These are phyloP conservation scores for Geranium incanum DNA, from an alignment of 441 rosid species.

Conservation along the genomic window DNA sequence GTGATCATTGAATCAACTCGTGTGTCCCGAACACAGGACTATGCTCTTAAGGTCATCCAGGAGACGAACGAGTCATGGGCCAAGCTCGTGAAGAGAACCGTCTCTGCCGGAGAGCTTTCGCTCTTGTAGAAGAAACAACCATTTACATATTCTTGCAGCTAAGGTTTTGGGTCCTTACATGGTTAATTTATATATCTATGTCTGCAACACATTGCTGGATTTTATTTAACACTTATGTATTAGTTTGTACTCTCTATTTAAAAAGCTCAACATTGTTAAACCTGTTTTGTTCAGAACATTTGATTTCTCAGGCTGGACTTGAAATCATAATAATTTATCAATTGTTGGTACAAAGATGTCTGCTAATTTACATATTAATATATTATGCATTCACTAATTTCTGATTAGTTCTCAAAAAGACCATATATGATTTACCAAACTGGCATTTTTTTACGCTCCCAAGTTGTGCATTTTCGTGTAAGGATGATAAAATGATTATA, in stretches of 20 bases:
- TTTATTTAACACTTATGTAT: too few relatives aligned
- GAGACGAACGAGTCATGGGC: slow-evolving; percentile 89
- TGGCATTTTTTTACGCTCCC: too few relatives aligned
- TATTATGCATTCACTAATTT: too few relatives aligned
- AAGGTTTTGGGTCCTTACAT: background rate
- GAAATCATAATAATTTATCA: background rate
- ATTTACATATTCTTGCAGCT: background rate
- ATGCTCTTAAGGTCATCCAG: slow-evolving; percentile 68
- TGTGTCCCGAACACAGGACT: slow-evolving; percentile 51
- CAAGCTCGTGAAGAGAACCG: slow-evolving; percentile 72
- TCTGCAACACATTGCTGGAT: background rate
- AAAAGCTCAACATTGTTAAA: background rate
- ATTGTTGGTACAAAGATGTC: background rate
- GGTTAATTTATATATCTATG: background rate
- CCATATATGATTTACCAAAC: too few relatives aligned
- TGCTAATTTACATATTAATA: background rate
- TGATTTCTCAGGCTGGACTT: background rate
- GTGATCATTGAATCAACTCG: background rate
- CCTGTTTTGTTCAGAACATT: background rate
- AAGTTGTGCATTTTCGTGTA: too few relatives aligned
- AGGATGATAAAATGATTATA: too few relatives aligned
- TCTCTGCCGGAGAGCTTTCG: slow-evolving; percentile 63
- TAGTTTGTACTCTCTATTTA: background rate
- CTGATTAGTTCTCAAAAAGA: too few relatives aligned
- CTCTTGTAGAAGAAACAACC: slow-evolving; percentile 29